Evolutionary conservation across 2,329 filamentous ascomycete genomes (phyloP).

Genomic region (Fusarium sp.): DNA sequence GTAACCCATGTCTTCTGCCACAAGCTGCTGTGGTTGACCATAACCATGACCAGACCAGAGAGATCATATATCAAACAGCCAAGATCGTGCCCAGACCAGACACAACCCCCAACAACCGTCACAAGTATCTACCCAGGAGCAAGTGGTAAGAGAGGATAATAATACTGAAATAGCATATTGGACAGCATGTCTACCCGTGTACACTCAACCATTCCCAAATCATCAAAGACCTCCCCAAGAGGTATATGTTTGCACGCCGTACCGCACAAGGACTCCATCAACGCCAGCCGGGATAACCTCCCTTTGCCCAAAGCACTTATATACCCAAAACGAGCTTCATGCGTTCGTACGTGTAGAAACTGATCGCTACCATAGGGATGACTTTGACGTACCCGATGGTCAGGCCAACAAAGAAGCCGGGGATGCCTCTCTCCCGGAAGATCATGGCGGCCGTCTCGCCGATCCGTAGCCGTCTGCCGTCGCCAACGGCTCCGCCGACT

Average conservation of each 20-base stretch:
- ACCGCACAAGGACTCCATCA: constrained; percentile 35
- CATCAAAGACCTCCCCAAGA: constrained; percentile 24
- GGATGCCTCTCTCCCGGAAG: constrained; percentile 77
- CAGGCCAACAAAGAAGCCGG: constrained; percentile 92
- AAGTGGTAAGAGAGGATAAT: not conserved
- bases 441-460: constrained; percentile 83
- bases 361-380: constrained; percentile 84
- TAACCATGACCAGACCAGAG: not conserved
- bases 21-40: not conserved
- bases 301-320: constrained; percentile 49
- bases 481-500: constrained; percentile 92
- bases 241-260: constrained; percentile 24
- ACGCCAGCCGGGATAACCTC: constrained; percentile 36
- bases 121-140: not conserved
- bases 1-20: not conserved
- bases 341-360: constrained; percentile 75
- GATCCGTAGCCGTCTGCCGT: constrained; percentile 83
- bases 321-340: constrained; percentile 75
- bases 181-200: constrained; percentile 25
- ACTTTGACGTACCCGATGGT: constrained; percentile 97
- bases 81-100: not conserved
- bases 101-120: not conserved
- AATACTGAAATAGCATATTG: constrained; percentile 1
- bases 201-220: constrained; percentile 4
- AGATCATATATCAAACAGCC: not conserved